phyloP scores from a whole-genome alignment of 768 basidiomycete species.

The Butyriboletus loyo region DNA sequence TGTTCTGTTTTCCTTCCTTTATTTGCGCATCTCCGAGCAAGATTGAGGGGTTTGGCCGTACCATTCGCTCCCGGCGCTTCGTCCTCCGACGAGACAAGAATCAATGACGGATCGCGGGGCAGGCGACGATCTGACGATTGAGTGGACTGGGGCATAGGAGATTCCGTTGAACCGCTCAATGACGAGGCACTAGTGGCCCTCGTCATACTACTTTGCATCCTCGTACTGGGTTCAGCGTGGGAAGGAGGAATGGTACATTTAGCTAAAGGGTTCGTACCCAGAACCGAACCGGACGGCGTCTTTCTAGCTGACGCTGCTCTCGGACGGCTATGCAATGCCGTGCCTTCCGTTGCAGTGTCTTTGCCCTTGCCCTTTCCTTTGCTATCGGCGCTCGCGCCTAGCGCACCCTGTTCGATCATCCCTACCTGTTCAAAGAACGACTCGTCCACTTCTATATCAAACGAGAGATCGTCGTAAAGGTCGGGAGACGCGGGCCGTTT shows the following conservation, averaged over 20 bases:
- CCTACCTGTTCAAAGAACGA: constrained; percentile 39
- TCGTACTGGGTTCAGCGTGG: constrained; percentile 15
- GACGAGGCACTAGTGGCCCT: constrained; percentile 14
- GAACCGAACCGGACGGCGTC: neutral
- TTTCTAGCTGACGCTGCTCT: constrained; percentile 3
- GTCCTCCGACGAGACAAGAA: constrained; percentile 21
- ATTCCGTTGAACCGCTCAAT: constrained; percentile 8
- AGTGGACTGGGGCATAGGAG: constrained; percentile 15
- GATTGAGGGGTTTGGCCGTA: neutral
- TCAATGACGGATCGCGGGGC: constrained; percentile 22
- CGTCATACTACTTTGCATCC: constrained; percentile 4
- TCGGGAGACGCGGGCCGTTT: constrained; percentile 22
- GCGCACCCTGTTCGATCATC: constrained; percentile 23
- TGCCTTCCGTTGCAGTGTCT: neutral
- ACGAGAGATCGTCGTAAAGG: constrained; percentile 34
- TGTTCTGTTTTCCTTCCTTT: constrained; percentile 25
- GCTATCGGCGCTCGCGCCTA: constrained; percentile 6
- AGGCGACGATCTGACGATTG: constrained; percentile 13
- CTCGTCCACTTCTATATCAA: constrained; percentile 37
- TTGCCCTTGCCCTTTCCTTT: constrained; percentile 25
- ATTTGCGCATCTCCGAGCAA: constrained; percentile 5
- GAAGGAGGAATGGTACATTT: constrained; percentile 5
- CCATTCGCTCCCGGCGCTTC: neutral
- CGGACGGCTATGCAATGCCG: neutral
- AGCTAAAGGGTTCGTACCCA: constrained; percentile 18